A percentile compares a stretch with the other conserved stretches of the same genome.
phyloP scores from a whole-genome alignment of 2,329 filamentous ascomycete genomes.

The Metarhizium anisopliae region DNA sequence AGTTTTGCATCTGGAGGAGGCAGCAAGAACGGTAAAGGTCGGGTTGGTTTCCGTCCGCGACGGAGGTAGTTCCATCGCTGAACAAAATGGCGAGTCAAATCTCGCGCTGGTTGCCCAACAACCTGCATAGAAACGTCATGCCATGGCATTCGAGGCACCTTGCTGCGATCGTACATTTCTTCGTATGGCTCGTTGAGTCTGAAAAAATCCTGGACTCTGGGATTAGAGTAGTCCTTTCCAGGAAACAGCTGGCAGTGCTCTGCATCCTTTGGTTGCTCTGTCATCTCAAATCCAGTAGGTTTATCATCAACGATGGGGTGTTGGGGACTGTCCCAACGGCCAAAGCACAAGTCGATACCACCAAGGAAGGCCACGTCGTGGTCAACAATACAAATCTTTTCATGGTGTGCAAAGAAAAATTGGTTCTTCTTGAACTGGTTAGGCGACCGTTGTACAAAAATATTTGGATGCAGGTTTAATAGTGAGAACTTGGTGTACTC shows the following conservation, averaged over 20 bases:
- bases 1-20: slow-evolving; percentile 87
- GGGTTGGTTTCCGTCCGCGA: slow-evolving; percentile 82
- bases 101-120: slow-evolving; percentile 87
- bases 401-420: slow-evolving; percentile 98
- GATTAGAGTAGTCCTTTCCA: slow-evolving; percentile 97
- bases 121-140: slow-evolving; percentile 98
- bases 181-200: slow-evolving; percentile 89
- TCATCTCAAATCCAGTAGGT: slow-evolving; percentile 82
- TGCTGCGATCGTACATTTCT: slow-evolving; percentile 93
- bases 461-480: slow-evolving; percentile 88
- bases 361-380: slow-evolving; percentile 94
- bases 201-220: slow-evolving; percentile 91
- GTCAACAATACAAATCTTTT: slow-evolving; percentile 95
- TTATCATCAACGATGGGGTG: slow-evolving; percentile 89
- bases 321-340: slow-evolving; percentile 93
- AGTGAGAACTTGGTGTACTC: slow-evolving; percentile 97
- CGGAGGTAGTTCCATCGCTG: slow-evolving; percentile 97
- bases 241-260: slow-evolving; percentile 96
- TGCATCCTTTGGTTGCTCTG: slow-evolving; percentile 68
- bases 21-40: slow-evolving; percentile 86
- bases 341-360: slow-evolving; percentile 93
- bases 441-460: slow-evolving; percentile 91
- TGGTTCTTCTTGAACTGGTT: slow-evolving; percentile 99
- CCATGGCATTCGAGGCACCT: slow-evolving; percentile 93
- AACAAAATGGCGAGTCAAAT: slow-evolving; percentile 91